phyloP scores from a whole-genome alignment of 2,329 filamentous ascomycete species.

The Capronia coronata region DNA sequence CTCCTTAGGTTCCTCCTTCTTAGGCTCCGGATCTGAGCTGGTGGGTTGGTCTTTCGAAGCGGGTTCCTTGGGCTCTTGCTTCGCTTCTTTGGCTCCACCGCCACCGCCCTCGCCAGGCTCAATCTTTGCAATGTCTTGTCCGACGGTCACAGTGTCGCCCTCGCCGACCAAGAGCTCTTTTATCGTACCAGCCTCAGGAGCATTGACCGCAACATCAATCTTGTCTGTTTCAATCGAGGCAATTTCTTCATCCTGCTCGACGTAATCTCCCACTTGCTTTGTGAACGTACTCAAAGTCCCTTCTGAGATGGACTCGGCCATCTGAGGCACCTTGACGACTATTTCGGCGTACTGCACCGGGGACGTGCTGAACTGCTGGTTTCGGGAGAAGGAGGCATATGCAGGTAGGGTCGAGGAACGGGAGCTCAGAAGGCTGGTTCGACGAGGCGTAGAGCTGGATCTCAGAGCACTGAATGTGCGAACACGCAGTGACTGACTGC shows the following conservation, averaged over 20 bases:
- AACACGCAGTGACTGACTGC: constrained; percentile 10
- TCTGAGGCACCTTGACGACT: constrained; percentile 87
- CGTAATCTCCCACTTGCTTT: constrained; percentile 87
- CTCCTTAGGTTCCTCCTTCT: constrained; percentile 40
- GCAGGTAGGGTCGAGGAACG: constrained; percentile 7
- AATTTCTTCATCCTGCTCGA: constrained; percentile 94
- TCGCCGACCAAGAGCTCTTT: constrained; percentile 87
- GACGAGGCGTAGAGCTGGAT: constrained; percentile 12
- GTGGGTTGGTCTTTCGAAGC: constrained; percentile 53
- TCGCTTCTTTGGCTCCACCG: constrained; percentile 50
- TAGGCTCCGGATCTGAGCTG: constrained; percentile 48
- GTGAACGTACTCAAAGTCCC: constrained; percentile 93
- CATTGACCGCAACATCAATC: constrained; percentile 97
- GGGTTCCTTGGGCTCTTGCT: constrained; percentile 33
- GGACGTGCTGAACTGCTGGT: constrained; percentile 27
- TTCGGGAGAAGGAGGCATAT: constrained; percentile 12
- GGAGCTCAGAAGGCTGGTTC: constrained; percentile 7
- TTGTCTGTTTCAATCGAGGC: constrained; percentile 99
- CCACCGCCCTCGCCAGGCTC: constrained; percentile 65
- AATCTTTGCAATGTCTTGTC: constrained; percentile 80
- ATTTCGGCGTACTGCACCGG: constrained; percentile 56
- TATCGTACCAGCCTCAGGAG: constrained; percentile 81
- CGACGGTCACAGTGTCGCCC: constrained; percentile 91
- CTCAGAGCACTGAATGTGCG: constrained; percentile 24
- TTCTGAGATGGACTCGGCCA: constrained; percentile 98